Conservation (phyloP, 805 yeast genomes). For the Millerago galiae region DNA sequence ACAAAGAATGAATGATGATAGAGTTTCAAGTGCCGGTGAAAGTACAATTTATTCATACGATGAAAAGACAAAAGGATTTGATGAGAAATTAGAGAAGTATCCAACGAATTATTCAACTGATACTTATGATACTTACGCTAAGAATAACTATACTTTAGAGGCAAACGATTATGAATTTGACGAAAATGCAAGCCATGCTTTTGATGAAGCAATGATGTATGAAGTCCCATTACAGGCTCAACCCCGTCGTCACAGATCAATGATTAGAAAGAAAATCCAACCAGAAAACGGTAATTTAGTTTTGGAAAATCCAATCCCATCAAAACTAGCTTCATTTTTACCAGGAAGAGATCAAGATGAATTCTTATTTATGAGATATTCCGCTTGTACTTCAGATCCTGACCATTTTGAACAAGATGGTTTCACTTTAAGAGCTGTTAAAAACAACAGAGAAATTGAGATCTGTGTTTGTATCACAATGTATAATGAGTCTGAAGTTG, state of each 20-base stretch:
- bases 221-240: conserved; percentile 27
- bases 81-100: conserved; percentile 17
- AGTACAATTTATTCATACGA: conserved; percentile 18
- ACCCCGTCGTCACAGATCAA: conserved; percentile 63
- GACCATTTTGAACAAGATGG: conserved; percentile 77
- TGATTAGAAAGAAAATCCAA: conserved; percentile 65
- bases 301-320: conserved; percentile 90
- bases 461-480: conserved; percentile 88
- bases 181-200: conserved; percentile 23
- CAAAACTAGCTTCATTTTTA: conserved; percentile 74
- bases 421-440: conserved; percentile 80
- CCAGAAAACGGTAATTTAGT: conserved; percentile 79
- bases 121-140: conserved; percentile 31
- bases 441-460: conserved; percentile 86
- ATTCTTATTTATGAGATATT: conserved; percentile 91
- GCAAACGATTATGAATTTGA: conserved; percentile 9
- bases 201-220: conserved; percentile 42
- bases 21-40: conserved; percentile 24
- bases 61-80: conserved; percentile 6
- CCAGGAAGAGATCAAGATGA: conserved; percentile 89
- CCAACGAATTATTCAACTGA: conserved; percentile 25
- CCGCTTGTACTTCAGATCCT: conserved; percentile 94
- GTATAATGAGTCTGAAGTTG: conserved; percentile 92
- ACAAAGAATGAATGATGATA: conserved; percentile 17
- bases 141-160: conserved; percentile 1